Evolutionary conservation across 768 basidiomycete genomes (phyloP), one percentile per base, ranked within the genome.

Genomic region (Hygrophorus russula): DNA sequence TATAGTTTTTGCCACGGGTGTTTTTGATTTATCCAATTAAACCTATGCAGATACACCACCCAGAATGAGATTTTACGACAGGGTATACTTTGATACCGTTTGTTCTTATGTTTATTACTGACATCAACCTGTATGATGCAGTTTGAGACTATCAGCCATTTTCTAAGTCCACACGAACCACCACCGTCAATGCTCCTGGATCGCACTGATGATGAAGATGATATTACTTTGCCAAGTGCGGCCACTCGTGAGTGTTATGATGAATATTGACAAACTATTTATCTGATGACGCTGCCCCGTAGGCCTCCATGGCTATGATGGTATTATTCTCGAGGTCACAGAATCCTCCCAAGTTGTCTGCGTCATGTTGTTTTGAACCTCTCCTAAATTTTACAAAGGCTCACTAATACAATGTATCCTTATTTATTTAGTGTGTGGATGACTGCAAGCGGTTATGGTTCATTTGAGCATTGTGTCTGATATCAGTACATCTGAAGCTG

Each of bases 121-220:
- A 44, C 35, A 28, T 11, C 41, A 18, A 12, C 30, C 31, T 27
- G 32, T 9, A 34, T 24, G 24, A 24, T 24, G 7, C 36, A 87
- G 82, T 83, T 82, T 34, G 85, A 88, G 55, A 79, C 76, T 12
- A 84, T 86, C 45, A 78, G 76, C 41, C 82, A 82, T 50, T 86
- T 88, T 52, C 70, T 88, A 3, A 77, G 74, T 49, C 84, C 83
- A 2, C 71, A 69, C n/a, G 80, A 83, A 52, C 67, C 74, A 13
- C 80, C 83, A 6, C 81, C 82, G 1, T 84, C 82, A 1, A 89
- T 89, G 87, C 67, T 75, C 32, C 72, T 88, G 9, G 82, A 90
- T 57, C 74, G 84, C 36, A 82, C 82, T 12, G 81, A 82, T 51
- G 82, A 82, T 24, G 81, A 87, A 42, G 80, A 83, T 34, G 69